These are phyloP conservation scores for Albugo laibachii DNA, from an alignment of 352 stramenopile species.

Conservation along the genomic window DNA sequence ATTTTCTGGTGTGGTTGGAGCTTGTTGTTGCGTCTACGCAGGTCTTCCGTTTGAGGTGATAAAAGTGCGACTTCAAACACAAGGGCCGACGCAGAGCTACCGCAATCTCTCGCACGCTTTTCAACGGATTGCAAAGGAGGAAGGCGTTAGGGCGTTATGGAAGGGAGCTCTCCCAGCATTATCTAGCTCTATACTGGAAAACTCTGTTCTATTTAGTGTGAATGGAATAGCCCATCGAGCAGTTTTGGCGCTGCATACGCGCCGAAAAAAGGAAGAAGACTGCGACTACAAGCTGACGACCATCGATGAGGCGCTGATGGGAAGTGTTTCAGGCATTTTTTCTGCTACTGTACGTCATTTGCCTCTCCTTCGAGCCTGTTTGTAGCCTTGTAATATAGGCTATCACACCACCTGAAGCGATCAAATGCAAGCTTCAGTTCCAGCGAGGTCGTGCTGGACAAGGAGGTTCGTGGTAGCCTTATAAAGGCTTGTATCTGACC, in stretches of 20 bases:
- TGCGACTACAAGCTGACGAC: conserved; percentile 45
- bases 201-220: conserved; percentile 77
- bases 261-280: conserved; percentile 10
- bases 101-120: conserved; percentile 41
- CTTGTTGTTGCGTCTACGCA: conserved; percentile 67
- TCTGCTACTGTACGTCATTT: conserved; percentile 37
- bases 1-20: conserved; percentile 42
- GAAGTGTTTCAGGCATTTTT: conserved; percentile 58
- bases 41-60: conserved; percentile 78
- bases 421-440: conserved; percentile 75
- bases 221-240: conserved; percentile 62
- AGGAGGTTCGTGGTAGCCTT: conserved; percentile 16
- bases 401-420: conserved; percentile 71
- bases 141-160: conserved; percentile 61
- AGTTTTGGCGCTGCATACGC: conserved; percentile 17
- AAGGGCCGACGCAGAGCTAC: conserved; percentile 36
- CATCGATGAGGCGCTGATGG: conserved; percentile 68
- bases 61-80: conserved; percentile 73
- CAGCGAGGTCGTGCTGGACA: conserved; percentile 37
- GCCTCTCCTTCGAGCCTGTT: not conserved
- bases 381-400: conserved; percentile 13
- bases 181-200: conserved; percentile 76
- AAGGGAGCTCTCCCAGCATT: conserved; percentile 75
- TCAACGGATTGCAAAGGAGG: conserved; percentile 43
- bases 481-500: not conserved